Evolutionary conservation across 768 basidiomycete genomes (phyloP).

Genomic region (Leccinellum luteum): DNA sequence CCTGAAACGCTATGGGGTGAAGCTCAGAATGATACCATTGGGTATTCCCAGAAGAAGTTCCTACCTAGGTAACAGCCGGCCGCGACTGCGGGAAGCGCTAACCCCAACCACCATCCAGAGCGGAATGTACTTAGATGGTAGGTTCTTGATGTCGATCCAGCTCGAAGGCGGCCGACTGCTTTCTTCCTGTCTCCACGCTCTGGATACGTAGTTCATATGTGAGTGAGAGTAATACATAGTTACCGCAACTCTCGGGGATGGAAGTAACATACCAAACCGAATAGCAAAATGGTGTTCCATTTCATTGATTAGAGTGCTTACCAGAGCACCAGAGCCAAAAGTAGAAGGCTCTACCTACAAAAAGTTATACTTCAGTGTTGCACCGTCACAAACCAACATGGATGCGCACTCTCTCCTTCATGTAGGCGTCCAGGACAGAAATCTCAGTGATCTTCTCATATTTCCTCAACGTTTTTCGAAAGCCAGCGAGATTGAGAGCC

Average conservation of each 20-base stretch:
- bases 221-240: background rate
- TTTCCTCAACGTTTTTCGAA: slow-evolving; percentile 83
- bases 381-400: background rate
- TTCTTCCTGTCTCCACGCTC: slow-evolving; percentile 76
- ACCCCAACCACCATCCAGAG: slow-evolving; percentile 69
- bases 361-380: background rate
- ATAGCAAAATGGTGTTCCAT: slow-evolving; percentile 76
- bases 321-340: slow-evolving; percentile 59
- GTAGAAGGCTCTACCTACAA: slow-evolving; percentile 63
- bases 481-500: slow-evolving; percentile 88
- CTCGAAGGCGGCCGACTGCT: slow-evolving; percentile 66
- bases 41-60: background rate
- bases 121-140: slow-evolving; percentile 74
- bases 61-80: slow-evolving; percentile 62
- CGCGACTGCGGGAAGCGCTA: slow-evolving; percentile 66
- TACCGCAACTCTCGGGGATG: background rate
- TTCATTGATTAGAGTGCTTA: slow-evolving; percentile 68
- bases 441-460: slow-evolving; percentile 80
- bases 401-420: slow-evolving; percentile 62
- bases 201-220: slow-evolving; percentile 12
- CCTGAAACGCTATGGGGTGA: slow-evolving; percentile 48
- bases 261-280: slow-evolving; percentile 63
- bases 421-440: slow-evolving; percentile 72
- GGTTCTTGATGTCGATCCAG: slow-evolving; percentile 45
- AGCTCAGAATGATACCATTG: background rate